Base-by-base conservation (phyloP, 2,329 filamentous ascomycete genomes). In the Aurifilum marmelostoma region DNA sequence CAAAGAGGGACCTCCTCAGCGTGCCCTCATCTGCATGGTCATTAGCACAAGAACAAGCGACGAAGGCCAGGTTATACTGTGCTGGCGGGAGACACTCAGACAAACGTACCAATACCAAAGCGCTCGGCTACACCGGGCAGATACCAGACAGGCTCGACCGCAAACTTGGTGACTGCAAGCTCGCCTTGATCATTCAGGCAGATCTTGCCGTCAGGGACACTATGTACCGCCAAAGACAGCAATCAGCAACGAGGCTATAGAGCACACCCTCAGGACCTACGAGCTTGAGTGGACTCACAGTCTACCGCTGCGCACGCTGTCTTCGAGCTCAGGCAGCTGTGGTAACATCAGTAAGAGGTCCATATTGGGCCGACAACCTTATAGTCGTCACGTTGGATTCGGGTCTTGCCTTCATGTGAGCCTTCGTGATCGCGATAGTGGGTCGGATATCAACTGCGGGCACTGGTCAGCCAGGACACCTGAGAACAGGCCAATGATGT, bases 101-200 rank as follows among this genome's bases (percentile, higher is more conserved):
- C 14, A 27, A 27, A 62, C 84, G 73, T 78, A 91, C 89, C 90
- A 75, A 97, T 97, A 47, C 93, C 93, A 77, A 99, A 99, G 75
- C 96, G 87, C 77, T 97, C 92, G 34, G 96, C 96, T 37, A 98
- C 92, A 2, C 92, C 92, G 1, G 92, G 92, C 12, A 95, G 83
- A 81, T 94, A 95, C 92, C 92, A 95, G 18, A 92, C 95, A 32
- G 96, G 96, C 79, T 99, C 96, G 27, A 97, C 96, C 3, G 96
- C 96, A 72, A 98, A 93, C 79, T 99, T 99, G 62, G 96, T 98
- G 6, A 98, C 96, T 41, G 92, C 92, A 50, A 98, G 84, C 78
- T 98, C 96, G 67, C 96, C 96, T 2, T 83, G 81, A n/a, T 89
- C 85, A 76, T 97, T 97, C 66, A 98, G 79, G 76, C 94, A 95